These are phyloP conservation scores for Berkeleyomyces rouxiae DNA, from an alignment of 2,329 filamentous ascomycete genomes.

Conservation along the genomic window DNA sequence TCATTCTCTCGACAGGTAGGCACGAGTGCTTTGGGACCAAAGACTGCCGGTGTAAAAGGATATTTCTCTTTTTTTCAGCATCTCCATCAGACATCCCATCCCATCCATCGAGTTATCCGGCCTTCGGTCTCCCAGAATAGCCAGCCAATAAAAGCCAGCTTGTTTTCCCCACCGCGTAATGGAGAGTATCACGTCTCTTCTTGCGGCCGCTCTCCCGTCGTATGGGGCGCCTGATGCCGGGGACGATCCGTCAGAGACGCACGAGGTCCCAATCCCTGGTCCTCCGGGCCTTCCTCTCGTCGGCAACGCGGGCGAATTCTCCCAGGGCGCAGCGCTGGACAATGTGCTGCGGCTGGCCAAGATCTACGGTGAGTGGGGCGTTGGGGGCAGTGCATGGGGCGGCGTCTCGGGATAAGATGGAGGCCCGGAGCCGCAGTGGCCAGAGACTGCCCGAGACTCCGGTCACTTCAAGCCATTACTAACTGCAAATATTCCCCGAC, in stretches of 20 bases:
- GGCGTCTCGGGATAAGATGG: neutral
- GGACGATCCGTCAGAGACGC: slow-evolving; percentile 12
- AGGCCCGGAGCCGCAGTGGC: neutral
- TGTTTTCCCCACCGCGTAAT: neutral
- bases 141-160: neutral
- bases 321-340: slow-evolving; percentile 36
- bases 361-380: slow-evolving; percentile 38
- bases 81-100: neutral
- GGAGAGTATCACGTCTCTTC: slow-evolving; percentile 2
- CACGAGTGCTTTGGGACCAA: no score
- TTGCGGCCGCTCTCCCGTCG: slow-evolving; percentile 1
- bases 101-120: neutral
- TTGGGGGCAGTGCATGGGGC: neutral
- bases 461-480: no score
- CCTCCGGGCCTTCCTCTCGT: slow-evolving; percentile 47
- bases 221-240: neutral
- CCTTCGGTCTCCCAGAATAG: neutral
- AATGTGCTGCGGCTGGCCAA: slow-evolving; percentile 42
- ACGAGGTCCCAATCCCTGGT: slow-evolving; percentile 38
- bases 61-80: neutral
- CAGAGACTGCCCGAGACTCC: neutral
- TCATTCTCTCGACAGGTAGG: no score
- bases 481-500: neutral
- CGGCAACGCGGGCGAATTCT: slow-evolving; percentile 49
- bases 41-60: no score